These are phyloP conservation scores for Xylaria castorea DNA, from an alignment of 495 filamentous ascomycete species.

Conservation along the genomic window DNA sequence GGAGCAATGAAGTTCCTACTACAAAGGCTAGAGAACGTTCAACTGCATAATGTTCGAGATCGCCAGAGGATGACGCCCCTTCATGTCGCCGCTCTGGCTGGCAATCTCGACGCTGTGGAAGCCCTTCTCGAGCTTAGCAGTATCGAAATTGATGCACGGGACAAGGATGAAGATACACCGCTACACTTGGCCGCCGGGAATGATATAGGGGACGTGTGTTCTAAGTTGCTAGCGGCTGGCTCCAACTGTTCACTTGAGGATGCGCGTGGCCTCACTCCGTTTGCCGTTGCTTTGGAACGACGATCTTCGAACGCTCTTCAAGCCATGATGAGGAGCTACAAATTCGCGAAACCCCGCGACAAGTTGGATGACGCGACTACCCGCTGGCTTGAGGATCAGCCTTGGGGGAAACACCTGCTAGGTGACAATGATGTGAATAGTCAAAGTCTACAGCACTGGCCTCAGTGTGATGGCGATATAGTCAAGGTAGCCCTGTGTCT, in stretches of 20 bases:
- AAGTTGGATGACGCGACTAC: not conserved
- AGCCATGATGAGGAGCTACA: not conserved
- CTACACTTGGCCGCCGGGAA: not conserved
- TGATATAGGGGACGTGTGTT: conserved; percentile 2
- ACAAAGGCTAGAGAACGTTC: not conserved
- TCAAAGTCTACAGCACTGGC: too few species aligned
- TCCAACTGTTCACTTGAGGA: not conserved
- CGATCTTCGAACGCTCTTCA: not conserved
- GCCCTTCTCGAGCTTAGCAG: not conserved
- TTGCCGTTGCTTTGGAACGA: not conserved
- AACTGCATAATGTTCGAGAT: not conserved
- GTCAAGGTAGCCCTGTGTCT: not conserved
- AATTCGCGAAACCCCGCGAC: not conserved
- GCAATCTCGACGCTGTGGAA: not conserved
- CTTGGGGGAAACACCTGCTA: conserved; percentile 4
- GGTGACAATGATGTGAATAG: not conserved
- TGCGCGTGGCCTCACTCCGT: not conserved
- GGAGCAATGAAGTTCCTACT: conserved; percentile 6
- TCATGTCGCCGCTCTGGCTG: not conserved
- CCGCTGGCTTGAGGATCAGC: not conserved
- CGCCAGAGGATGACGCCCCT: not conserved
- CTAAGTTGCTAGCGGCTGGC: not conserved
- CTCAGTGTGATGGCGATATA: not conserved
- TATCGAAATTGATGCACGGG: conserved; percentile 6
- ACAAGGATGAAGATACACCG: conserved; percentile 1